A percentile compares a stretch with the other conserved stretches of the same genome.
Evolutionary conservation across 768 basidiomycete species (phyloP).

Genomic region (Fibroporia radiculosa): DNA sequence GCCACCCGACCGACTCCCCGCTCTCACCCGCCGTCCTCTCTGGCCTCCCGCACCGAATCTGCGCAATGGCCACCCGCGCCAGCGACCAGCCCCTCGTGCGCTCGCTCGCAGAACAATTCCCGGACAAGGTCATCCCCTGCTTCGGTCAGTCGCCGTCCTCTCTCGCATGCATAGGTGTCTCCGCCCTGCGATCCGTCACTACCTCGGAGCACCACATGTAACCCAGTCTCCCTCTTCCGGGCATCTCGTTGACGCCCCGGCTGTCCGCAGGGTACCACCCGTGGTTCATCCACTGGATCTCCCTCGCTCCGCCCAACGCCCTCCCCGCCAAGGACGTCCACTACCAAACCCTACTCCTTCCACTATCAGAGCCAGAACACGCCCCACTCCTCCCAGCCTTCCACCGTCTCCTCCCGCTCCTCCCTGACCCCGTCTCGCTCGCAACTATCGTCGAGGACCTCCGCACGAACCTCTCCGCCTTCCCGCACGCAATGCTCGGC

Average conservation of each 20-base stretch:
- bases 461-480: slow-evolving; percentile 47
- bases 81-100: slow-evolving; percentile 69
- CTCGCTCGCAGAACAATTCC: slow-evolving; percentile 49
- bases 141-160: slow-evolving; percentile 52
- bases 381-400: slow-evolving; percentile 32
- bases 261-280: slow-evolving; percentile 78
- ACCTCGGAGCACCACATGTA: too few species aligned
- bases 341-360: slow-evolving; percentile 64
- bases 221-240: neutral
- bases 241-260: neutral
- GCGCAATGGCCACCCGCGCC: slow-evolving; percentile 70
- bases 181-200: neutral
- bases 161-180: slow-evolving; percentile 3
- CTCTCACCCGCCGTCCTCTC: slow-evolving; percentile 44
- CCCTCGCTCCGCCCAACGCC: slow-evolving; percentile 28
- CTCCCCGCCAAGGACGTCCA: slow-evolving; percentile 56
- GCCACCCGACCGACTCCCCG: slow-evolving; percentile 81
- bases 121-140: slow-evolving; percentile 72
- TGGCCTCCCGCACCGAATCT: slow-evolving; percentile 55
- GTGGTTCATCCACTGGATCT: slow-evolving; percentile 84
- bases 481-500: slow-evolving; percentile 76
- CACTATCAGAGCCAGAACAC: slow-evolving; percentile 17
- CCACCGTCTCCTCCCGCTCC: slow-evolving; percentile 44
- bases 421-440: slow-evolving; percentile 71
- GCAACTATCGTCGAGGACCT: slow-evolving; percentile 51